A percentile compares a stretch with the other conserved stretches of the same genome.
Conservation (phyloP, 371 early-diverging fungal genomes). For the Furculomyces boomerangus region DNA sequence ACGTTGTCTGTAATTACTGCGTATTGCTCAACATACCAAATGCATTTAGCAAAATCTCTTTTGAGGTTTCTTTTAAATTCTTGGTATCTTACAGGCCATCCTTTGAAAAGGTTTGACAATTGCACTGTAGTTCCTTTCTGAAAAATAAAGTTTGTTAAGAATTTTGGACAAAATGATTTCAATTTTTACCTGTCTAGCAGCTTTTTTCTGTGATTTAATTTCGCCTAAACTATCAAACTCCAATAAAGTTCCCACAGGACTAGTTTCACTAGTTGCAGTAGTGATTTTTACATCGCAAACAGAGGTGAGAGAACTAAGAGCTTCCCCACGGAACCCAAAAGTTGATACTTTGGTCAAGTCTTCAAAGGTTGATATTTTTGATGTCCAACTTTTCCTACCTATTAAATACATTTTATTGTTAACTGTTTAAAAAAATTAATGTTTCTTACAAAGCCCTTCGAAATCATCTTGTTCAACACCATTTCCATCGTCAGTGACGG, state of each 20-base stretch:
- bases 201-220: slow-evolving; percentile 8
- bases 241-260: slow-evolving; percentile 45
- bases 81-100: slow-evolving; percentile 73
- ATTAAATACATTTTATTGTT: neutral
- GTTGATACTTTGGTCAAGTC: slow-evolving; percentile 44
- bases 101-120: slow-evolving; percentile 56
- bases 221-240: slow-evolving; percentile 46
- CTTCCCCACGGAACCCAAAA: slow-evolving; percentile 80
- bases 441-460: slow-evolving; percentile 31
- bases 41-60: slow-evolving; percentile 55
- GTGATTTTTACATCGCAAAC: slow-evolving; percentile 35
- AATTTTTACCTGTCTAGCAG: slow-evolving; percentile 14
- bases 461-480: slow-evolving; percentile 52
- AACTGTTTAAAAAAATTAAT: neutral
- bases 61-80: slow-evolving; percentile 72
- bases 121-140: slow-evolving; percentile 66
- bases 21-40: slow-evolving; percentile 74
- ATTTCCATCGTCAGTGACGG: slow-evolving; percentile 70
- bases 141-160: neutral
- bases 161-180: neutral
- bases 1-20: slow-evolving; percentile 48
- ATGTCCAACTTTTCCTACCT: slow-evolving; percentile 53
- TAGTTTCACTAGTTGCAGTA: slow-evolving; percentile 43
- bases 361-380: slow-evolving; percentile 48
- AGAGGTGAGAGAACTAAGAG: slow-evolving; percentile 58